These are phyloP conservation scores for Xylaria sp. DNA, from an alignment of 2,329 filamentous ascomycete species.

Conservation along the genomic window DNA sequence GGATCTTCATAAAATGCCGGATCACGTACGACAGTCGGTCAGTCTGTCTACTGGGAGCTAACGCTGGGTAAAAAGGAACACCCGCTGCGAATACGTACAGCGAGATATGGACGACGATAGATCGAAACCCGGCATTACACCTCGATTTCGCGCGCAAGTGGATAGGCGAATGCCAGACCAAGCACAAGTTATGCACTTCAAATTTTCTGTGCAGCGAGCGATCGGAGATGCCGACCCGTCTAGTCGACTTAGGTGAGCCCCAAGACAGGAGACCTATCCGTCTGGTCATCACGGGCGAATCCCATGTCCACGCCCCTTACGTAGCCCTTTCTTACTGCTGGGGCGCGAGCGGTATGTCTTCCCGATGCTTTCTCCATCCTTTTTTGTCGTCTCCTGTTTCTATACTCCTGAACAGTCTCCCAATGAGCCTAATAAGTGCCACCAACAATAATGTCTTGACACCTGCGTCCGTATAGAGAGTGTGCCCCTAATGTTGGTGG, in stretches of 20 bases:
- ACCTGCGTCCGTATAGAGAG: not conserved
- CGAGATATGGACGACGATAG: conserved; percentile 22
- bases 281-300: conserved; percentile 27
- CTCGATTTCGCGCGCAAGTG: conserved; percentile 11
- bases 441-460: too few relatives aligned
- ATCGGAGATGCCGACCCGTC: conserved; percentile 29
- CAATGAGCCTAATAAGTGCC: too few relatives aligned
- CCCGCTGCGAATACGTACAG: not conserved
- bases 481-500: conserved; percentile 21
- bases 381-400: too few relatives aligned
- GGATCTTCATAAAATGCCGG: too few relatives aligned
- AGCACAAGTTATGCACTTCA: conserved; percentile 14
- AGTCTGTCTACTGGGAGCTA: too few relatives aligned
- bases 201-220: not conserved
- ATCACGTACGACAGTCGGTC: too few relatives aligned
- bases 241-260: conserved; percentile 25
- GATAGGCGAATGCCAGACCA: conserved; percentile 7
- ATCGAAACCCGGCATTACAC: conserved; percentile 21
- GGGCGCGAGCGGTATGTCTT: conserved; percentile 24
- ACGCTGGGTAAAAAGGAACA: conserved; percentile 12
- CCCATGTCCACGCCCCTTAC: conserved; percentile 35
- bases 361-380: too few relatives aligned
- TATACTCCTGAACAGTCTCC: too few relatives aligned
- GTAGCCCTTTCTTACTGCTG: conserved; percentile 44
- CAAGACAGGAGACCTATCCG: not conserved